Conservation (phyloP, 73 alveolate genomes). For the Paramecium sexaurelia region DNA sequence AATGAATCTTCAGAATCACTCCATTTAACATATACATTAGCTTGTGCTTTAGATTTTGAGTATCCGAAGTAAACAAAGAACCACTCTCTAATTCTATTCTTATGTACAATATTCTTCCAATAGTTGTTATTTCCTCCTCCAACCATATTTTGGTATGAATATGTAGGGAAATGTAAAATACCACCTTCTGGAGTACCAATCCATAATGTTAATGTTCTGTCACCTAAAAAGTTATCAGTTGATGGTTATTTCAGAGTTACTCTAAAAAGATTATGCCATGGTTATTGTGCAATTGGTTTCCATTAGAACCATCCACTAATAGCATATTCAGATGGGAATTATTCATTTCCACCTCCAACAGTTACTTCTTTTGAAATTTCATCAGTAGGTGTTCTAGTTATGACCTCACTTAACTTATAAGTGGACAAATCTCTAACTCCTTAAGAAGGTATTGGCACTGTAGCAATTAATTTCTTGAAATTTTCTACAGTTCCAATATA, state of each 20-base stretch:
- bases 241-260: slow-evolving; percentile 60
- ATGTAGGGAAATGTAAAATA: slow-evolving; percentile 59
- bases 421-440: neutral
- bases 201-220: slow-evolving; percentile 42
- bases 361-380: neutral
- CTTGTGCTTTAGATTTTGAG: neutral
- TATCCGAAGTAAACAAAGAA: slow-evolving; percentile 54
- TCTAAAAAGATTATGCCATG: slow-evolving; percentile 64
- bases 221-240: slow-evolving; percentile 45
- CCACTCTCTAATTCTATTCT: slow-evolving; percentile 32
- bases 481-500: neutral
- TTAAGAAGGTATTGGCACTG: neutral
- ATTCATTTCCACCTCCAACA: slow-evolving; percentile 22
- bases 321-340: slow-evolving; percentile 53
- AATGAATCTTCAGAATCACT: slow-evolving; percentile 11
- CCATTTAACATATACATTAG: slow-evolving; percentile 44
- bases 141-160: slow-evolving; percentile 32
- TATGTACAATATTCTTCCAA: slow-evolving; percentile 33
- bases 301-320: slow-evolving; percentile 64
- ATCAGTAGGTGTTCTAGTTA: slow-evolving; percentile 11
- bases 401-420: neutral
- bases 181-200: slow-evolving; percentile 52
- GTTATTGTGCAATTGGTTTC: slow-evolving; percentile 34
- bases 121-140: slow-evolving; percentile 60
- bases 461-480: neutral